phyloP scores from a whole-genome alignment of 805 yeast genomes.

The Barnettozyma siamensis region DNA sequence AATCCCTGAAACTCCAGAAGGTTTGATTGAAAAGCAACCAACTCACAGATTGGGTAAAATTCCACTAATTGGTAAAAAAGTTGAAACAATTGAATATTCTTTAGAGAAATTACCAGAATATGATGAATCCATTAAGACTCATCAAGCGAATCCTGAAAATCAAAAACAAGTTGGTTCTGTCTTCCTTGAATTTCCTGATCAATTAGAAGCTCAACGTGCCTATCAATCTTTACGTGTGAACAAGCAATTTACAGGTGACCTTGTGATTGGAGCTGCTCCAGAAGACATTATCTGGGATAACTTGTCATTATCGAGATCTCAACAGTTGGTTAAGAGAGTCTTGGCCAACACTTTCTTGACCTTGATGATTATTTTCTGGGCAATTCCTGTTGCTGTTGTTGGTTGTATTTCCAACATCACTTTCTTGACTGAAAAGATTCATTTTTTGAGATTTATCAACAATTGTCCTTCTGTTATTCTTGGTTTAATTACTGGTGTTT shows the following conservation, averaged over 20 bases:
- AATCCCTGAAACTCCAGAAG: constrained; percentile 48
- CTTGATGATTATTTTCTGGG: constrained; percentile 79
- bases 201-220: constrained; percentile 83
- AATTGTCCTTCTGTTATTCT: constrained; percentile 62
- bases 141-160: constrained; percentile 49
- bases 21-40: constrained; percentile 79
- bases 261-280: constrained; percentile 64
- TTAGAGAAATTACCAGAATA: constrained; percentile 61
- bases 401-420: constrained; percentile 89
- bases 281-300: constrained; percentile 84
- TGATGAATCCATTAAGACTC: constrained; percentile 55
- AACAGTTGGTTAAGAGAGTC: constrained; percentile 50
- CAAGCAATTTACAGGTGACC: constrained; percentile 33
- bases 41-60: constrained; percentile 63
- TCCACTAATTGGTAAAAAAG: constrained; percentile 74
- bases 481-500: constrained; percentile 83
- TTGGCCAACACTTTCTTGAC: constrained; percentile 62
- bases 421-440: constrained; percentile 63
- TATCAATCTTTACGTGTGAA: constrained; percentile 68
- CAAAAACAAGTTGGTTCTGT: constrained; percentile 59
- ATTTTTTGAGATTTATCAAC: constrained; percentile 68
- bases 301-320: constrained; percentile 49
- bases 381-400: constrained; percentile 95
- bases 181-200: constrained; percentile 62
- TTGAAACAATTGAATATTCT: constrained; percentile 74